Evolutionary conservation across 805 yeast species (phyloP), one percentile per base, ranked within the genome.

Genomic region (Ogataea pilisensis): DNA sequence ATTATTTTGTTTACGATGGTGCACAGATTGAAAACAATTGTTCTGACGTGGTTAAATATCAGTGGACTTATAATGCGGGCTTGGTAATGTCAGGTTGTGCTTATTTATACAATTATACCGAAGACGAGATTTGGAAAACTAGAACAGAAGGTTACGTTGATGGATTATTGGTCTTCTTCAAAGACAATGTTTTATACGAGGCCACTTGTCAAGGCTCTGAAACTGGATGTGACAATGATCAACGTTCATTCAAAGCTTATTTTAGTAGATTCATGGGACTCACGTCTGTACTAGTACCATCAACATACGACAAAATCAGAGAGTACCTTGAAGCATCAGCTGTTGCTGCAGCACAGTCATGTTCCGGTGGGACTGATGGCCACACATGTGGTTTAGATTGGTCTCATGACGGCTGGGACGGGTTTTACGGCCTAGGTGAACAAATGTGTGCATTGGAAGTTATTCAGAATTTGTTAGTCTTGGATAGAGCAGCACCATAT

Each of bases 31-130:
- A 57, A 8, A 66, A 63, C 40, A 82, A 84, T 62, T 89, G 97
- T 67, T 48, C 84, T 2, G 55, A 65, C 29, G 65, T 82, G 36
- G 72, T 83, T 19, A 58, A 64, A 28, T 73, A 70, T 34, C 85
- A 82, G 61, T 90, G 96, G 96, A 75, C 89, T 14, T 90, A 89
- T 64, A 89, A 89, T 60, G 85, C 82, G 45, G 97, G 95, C 1
- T 68, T 88, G 43, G 58, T 86, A 65, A 53, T 89, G 53, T 69
- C 86, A 5, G 96, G 96, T 5, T 70, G 82, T 48, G 96, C 97
- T 1, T 87, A 75, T 59, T 59, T 89, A 51, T 88, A 82, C 66
- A 84, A 86, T 58, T 69, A 71, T 55, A 89, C 96, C 3, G 70
- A 68, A 38, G 81, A 81, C 42, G 68, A 66, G 21, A 63, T 61